These are phyloP conservation scores for Pyrenophora tritici-repentis DNA, from an alignment of 2,329 filamentous ascomycete genomes.

Conservation along the genomic window DNA sequence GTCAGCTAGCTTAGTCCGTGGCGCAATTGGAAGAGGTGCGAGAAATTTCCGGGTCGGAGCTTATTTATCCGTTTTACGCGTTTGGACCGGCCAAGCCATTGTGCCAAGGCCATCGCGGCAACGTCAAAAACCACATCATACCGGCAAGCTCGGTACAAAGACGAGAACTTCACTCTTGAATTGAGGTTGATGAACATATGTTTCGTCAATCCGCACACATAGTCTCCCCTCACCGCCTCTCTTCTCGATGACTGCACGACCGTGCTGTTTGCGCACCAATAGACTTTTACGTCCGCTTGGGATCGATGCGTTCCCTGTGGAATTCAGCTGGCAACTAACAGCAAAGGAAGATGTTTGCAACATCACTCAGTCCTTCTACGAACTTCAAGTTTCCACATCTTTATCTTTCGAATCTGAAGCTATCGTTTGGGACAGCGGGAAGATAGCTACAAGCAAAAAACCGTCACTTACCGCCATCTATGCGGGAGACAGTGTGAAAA, in stretches of 20 bases:
- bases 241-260: background rate
- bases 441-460: background rate
- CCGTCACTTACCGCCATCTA: background rate
- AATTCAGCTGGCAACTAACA: background rate
- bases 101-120: background rate
- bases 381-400: background rate
- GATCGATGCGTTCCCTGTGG: background rate
- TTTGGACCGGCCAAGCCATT: background rate
- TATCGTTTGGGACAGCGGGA: background rate
- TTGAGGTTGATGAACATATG: background rate
- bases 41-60: too few species aligned
- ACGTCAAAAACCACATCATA: background rate
- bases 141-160: too few species aligned
- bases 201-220: background rate
- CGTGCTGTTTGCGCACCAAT: background rate
- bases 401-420: background rate
- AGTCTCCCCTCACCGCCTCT: background rate
- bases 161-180: background rate
- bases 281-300: background rate
- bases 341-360: background rate
- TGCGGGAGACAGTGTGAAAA: background rate
- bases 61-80: too few species aligned
- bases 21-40: background rate
- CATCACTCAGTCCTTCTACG: background rate
- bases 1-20: too few species aligned